Evolutionary conservation across 2,329 filamentous ascomycete genomes (phyloP).

Genomic region (Chaetomium sp.): DNA sequence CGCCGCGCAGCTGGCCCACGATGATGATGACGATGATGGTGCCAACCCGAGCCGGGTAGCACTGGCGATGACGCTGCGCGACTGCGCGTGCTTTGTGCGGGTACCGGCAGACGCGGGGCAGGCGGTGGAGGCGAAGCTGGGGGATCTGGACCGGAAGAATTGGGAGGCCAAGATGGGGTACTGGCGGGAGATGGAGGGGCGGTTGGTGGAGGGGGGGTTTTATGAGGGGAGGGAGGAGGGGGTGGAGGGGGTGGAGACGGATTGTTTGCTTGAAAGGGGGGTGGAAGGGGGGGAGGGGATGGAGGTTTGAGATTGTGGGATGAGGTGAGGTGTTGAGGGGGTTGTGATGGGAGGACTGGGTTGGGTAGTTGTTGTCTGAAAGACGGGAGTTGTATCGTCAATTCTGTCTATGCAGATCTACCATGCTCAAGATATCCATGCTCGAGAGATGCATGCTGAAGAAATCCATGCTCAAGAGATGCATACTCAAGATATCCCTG

Average conservation of each 20-base stretch:
- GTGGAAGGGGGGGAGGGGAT: background rate
- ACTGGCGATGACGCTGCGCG: constrained; percentile 77
- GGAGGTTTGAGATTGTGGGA: background rate
- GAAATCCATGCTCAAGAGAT: background rate
- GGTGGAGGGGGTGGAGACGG: constrained; percentile 30
- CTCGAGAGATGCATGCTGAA: no score
- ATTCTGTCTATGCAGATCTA: constrained; percentile 1
- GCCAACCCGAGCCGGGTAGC: no score
- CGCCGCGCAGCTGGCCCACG: constrained; percentile 43
- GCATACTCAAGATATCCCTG: no score
- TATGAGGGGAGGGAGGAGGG: constrained; percentile 49
- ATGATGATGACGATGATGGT: constrained; percentile 50
- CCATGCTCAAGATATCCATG: background rate
- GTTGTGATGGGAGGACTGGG: no score
- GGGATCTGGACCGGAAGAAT: constrained; percentile 78
- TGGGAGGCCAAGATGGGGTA: constrained; percentile 65
- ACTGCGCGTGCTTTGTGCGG: constrained; percentile 74
- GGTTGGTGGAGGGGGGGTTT: constrained; percentile 68
- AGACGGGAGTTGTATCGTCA: background rate
- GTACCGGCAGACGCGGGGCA: constrained; percentile 46
- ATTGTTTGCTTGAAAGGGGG: constrained; percentile 34
- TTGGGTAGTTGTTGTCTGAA: background rate
- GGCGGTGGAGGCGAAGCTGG: constrained; percentile 61
- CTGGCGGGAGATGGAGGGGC: constrained; percentile 66
- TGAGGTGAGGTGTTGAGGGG: background rate